Evolutionary conservation across 768 basidiomycete genomes (phyloP), one percentile per base, ranked within the genome.

Genomic region (Suillus bovinus): DNA sequence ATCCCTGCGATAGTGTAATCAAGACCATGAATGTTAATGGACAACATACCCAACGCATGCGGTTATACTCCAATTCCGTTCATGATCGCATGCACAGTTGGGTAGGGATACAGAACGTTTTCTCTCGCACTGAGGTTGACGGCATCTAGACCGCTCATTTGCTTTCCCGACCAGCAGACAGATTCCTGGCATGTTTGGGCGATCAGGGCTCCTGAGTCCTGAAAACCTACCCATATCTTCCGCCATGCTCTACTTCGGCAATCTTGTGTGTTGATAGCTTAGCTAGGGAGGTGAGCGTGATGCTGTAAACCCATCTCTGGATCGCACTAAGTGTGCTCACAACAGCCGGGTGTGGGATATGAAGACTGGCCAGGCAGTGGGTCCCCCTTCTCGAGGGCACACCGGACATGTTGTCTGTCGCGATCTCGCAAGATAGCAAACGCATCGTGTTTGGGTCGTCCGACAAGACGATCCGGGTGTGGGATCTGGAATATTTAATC

Each of bases 171-270:
- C 91, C 90, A 0, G 79, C 82, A 57, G 87, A 91, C 47, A 83
- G 82, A 27, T 90, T 89, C 70, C 89, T 2, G 66, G 64, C 2
- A 61, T 81, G 1, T 91, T 92, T 63, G 87, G 87, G 54, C 62
- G 75, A 36, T 79, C 77, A 5, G 64, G 92, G 72, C 88, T 90
- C 70, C 78, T 91, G 66, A 11, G 89, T 93, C 66, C 82, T 86
- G 80, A 80, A 78, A 66, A 70, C 80, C 57, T 88, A 87, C 71
- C 89, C 91, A 0, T 92, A 93, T 72, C 88, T 90, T 70, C 78
- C 91, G 20, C 84, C 89, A 0, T 90, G 89, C 67, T 79, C 86
- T 17, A 81, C 88, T 20, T 77, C 86, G 2, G 87, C 86, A 1
- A 82, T 81, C 1, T 81, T 86, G 20, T 68, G 77, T 85, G 0